phyloP scores from a whole-genome alignment of 2,329 filamentous ascomycete species.

The Fusarium subtropicale region DNA sequence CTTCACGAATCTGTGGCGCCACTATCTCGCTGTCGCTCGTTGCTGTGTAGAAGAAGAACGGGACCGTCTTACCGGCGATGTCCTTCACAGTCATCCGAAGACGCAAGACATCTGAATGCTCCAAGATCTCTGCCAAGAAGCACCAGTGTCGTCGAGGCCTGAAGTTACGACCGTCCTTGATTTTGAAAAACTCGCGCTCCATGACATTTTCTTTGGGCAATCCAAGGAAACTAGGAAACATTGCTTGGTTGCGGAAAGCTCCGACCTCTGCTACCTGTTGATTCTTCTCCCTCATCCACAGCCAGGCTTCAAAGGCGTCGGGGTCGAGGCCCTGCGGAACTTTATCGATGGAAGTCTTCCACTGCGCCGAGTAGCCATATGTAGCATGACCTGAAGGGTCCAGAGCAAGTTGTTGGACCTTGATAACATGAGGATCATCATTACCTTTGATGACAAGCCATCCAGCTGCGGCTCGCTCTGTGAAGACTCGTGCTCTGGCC shows the following conservation, averaged over 20 bases:
- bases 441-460: neutral
- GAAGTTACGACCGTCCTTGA: neutral
- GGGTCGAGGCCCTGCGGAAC: neutral
- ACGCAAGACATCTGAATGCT: neutral
- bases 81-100: neutral
- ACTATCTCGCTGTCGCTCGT: neutral
- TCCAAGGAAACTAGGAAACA: neutral
- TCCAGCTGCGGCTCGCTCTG: neutral
- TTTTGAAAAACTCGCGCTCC: neutral
- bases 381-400: neutral
- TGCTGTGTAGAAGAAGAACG: neutral
- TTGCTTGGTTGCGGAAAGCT: neutral
- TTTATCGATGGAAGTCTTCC: neutral
- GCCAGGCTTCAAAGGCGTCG: neutral
- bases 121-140: neutral
- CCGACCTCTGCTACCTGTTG: fast-evolving
- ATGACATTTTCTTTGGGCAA: fast-evolving
- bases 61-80: neutral
- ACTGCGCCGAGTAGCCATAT: neutral
- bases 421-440: neutral
- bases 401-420: neutral
- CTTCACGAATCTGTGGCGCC: neutral
- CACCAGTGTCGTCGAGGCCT: neutral
- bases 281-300: neutral
- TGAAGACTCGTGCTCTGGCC: neutral